These are phyloP conservation scores for Kickxella alabastrina DNA, from an alignment of 192 early-diverging fungal genomes.

Conservation along the genomic window DNA sequence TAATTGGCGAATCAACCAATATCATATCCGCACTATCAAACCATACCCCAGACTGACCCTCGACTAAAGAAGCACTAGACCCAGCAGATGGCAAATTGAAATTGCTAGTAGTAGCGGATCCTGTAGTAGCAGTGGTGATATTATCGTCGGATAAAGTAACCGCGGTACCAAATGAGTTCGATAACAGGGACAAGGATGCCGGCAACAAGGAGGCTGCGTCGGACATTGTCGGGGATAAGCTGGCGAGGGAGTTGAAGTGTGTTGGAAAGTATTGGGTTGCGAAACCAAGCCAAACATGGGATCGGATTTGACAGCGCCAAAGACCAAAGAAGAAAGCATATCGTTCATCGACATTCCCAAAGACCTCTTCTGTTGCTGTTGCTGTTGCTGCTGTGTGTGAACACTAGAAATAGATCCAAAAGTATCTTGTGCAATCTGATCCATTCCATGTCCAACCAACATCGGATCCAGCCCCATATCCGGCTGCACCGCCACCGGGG, in stretches of 20 bases:
- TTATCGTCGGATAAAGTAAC: too few relatives aligned
- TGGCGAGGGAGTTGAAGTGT: too few relatives aligned
- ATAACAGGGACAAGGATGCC: too few relatives aligned
- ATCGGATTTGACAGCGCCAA: conserved; percentile 35
- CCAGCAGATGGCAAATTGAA: too few relatives aligned
- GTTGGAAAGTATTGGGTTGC: neutral
- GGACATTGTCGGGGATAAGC: too few relatives aligned
- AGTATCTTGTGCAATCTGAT: conserved; percentile 45
- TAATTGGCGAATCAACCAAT: conserved; percentile 30
- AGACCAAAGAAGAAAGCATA: conserved; percentile 15
- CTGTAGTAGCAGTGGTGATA: neutral
- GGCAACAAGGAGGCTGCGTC: too few relatives aligned
- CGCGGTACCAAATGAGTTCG: too few relatives aligned
- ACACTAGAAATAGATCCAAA: conserved; percentile 17
- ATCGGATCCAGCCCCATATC: too few relatives aligned
- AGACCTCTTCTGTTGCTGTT: neutral
- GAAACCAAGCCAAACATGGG: conserved; percentile 44
- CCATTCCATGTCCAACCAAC: conserved; percentile 26
- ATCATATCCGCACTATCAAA: conserved; percentile 12
- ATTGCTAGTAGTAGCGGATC: neutral
- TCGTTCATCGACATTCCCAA: conserved; percentile 15
- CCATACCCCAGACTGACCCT: neutral
- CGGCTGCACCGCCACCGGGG: too few relatives aligned
- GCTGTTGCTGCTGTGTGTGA: too few relatives aligned
- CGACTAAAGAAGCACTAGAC: neutral